Evolutionary conservation across 2,329 filamentous ascomycete genomes (phyloP).

Genomic region (Penicillium sp.): DNA sequence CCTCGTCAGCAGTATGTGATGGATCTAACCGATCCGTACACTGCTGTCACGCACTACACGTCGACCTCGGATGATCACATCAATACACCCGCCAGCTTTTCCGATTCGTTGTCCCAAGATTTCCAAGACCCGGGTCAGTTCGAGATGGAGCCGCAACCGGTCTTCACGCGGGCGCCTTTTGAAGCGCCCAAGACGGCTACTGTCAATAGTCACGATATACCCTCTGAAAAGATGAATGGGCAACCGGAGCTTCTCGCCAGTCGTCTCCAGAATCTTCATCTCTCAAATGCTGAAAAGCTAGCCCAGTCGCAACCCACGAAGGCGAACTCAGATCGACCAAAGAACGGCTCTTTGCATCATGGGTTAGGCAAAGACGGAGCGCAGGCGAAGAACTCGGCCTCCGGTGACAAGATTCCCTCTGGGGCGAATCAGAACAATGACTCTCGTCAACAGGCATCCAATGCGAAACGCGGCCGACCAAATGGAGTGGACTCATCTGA

Average conservation of each 20-base stretch:
- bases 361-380: conserved; percentile 32
- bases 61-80: conserved; percentile 44
- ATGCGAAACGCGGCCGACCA: conserved; percentile 31
- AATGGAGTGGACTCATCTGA: conserved; percentile 36
- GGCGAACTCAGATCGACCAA: conserved; percentile 28
- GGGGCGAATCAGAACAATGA: conserved; percentile 32
- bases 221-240: conserved; percentile 26
- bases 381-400: conserved; percentile 28
- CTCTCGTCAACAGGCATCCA: conserved; percentile 30
- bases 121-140: conserved; percentile 39
- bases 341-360: conserved; percentile 19
- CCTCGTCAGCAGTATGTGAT: conserved; percentile 33
- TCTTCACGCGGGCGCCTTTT: conserved; percentile 28
- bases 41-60: conserved; percentile 41
- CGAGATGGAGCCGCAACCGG: conserved; percentile 35
- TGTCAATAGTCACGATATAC: conserved; percentile 12
- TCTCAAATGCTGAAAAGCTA: conserved; percentile 37
- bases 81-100: conserved; percentile 40
- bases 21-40: conserved; percentile 40
- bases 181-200: conserved; percentile 25
- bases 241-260: conserved; percentile 39
- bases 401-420: conserved; percentile 29
- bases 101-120: conserved; percentile 42
- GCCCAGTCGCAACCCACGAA: conserved; percentile 28
- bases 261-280: conserved; percentile 40